These are phyloP conservation scores for Verticillium nonalfalfae DNA, from an alignment of 2,329 filamentous ascomycete genomes.

Conservation along the genomic window DNA sequence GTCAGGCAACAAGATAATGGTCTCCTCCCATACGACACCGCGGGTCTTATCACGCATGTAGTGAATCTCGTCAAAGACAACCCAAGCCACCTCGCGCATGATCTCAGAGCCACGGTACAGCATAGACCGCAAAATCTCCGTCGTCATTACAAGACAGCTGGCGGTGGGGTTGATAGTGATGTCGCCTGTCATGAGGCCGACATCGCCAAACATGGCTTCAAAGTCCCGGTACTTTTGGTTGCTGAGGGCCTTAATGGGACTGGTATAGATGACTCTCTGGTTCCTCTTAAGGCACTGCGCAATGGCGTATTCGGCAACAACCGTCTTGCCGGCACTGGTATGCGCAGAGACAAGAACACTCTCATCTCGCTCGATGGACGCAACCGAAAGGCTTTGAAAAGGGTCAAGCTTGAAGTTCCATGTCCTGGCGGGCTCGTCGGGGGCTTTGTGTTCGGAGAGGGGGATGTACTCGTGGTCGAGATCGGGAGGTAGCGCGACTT, in stretches of 20 bases:
- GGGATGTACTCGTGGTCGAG: slow-evolving; percentile 92
- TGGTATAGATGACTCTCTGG: slow-evolving; percentile 97
- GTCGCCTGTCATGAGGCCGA: slow-evolving; percentile 97
- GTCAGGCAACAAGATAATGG: slow-evolving; percentile 94
- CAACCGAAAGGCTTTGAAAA: slow-evolving; percentile 91
- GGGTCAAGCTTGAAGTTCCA: slow-evolving; percentile 93
- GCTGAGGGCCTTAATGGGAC: slow-evolving; percentile 96
- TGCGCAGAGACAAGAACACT: slow-evolving; percentile 96
- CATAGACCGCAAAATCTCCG: slow-evolving; percentile 98
- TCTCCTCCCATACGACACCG: slow-evolving; percentile 99
- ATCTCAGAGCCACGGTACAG: slow-evolving; percentile 97
- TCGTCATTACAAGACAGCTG: slow-evolving; percentile 98
- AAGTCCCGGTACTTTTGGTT: slow-evolving; percentile 99
- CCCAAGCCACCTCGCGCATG: slow-evolving; percentile 98
- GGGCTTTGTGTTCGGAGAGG: slow-evolving; percentile 91
- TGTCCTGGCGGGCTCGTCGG: slow-evolving; percentile 73
- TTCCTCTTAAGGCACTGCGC: slow-evolving; percentile 96
- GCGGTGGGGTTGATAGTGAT: slow-evolving; percentile 98
- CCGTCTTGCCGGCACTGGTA: slow-evolving; percentile 96
- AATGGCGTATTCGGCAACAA: slow-evolving; percentile 96
- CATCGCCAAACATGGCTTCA: slow-evolving; percentile 89
- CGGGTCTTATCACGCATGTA: slow-evolving; percentile 93
- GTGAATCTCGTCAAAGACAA: slow-evolving; percentile 97
- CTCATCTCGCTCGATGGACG: slow-evolving; percentile 92
- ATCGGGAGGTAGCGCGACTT: slow-evolving; percentile 89